phyloP scores from a whole-genome alignment of 2,329 filamentous ascomycete species.

The Colletotrichum sp. region DNA sequence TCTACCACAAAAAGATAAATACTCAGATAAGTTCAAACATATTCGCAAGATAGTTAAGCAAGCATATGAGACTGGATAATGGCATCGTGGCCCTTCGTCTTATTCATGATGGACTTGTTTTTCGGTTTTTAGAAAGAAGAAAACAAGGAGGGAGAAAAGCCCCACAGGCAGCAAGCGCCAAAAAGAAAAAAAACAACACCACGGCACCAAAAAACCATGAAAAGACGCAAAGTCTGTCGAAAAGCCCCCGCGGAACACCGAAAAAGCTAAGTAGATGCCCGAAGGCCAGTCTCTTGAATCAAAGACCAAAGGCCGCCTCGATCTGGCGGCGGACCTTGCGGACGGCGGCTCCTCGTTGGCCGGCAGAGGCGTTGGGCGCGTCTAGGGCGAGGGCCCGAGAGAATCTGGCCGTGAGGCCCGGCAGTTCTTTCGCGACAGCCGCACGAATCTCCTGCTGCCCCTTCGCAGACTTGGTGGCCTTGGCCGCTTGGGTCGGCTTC shows the following conservation, averaged over 20 bases:
- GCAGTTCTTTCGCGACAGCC: neutral
- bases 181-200: neutral
- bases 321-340: neutral
- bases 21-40: neutral
- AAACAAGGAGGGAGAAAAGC: neutral
- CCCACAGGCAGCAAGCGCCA: neutral
- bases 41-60: neutral
- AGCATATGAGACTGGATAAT: neutral
- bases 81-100: neutral
- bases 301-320: neutral
- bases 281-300: neutral
- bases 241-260: neutral
- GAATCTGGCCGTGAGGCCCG: neutral
- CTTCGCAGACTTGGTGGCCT: neutral
- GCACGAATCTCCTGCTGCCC: neutral
- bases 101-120: neutral
- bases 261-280: neutral
- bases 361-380: neutral
- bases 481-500: neutral
- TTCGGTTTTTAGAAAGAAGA: neutral
- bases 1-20: neutral
- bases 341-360: neutral
- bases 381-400: neutral
- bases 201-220: neutral
- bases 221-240: neutral